A percentile compares a stretch with the other conserved stretches of the same genome.
phyloP scores from a whole-genome alignment of 352 stramenopile species.

The Phytophthora foliorum region DNA sequence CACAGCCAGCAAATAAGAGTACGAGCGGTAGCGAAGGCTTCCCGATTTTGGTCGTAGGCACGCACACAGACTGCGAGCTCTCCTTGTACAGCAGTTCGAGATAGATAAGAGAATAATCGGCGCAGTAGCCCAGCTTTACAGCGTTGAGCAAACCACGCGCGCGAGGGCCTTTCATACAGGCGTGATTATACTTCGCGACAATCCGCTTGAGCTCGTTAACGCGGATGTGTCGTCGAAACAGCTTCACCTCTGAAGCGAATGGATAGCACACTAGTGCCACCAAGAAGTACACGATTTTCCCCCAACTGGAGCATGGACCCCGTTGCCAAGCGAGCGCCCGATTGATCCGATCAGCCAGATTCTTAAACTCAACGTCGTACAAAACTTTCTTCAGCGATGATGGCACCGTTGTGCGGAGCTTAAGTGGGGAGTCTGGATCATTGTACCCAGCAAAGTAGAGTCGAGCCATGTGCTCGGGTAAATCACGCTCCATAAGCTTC shows the following conservation, averaged over 20 bases:
- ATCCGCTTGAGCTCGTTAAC: slow-evolving; percentile 84
- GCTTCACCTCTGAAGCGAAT: slow-evolving; percentile 68
- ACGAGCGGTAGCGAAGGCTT: slow-evolving; percentile 80
- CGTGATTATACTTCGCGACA: slow-evolving; percentile 82
- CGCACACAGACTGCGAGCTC: slow-evolving; percentile 72
- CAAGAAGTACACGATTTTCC: slow-evolving; percentile 67
- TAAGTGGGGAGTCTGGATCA: slow-evolving; percentile 66
- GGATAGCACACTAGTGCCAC: slow-evolving; percentile 77
- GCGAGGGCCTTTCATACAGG: slow-evolving; percentile 82
- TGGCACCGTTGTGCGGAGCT: slow-evolving; percentile 69
- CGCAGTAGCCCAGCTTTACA: slow-evolving; percentile 81
- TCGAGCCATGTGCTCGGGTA: slow-evolving; percentile 84
- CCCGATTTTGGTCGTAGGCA: slow-evolving; percentile 77
- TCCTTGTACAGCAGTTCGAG: slow-evolving; percentile 84
- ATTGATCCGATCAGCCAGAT: slow-evolving; percentile 77
- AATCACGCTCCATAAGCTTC: slow-evolving; percentile 81
- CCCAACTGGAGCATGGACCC: slow-evolving; percentile 58
- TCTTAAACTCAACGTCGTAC: slow-evolving; percentile 73
- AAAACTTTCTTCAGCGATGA: slow-evolving; percentile 68
- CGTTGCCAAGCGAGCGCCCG: slow-evolving; percentile 62
- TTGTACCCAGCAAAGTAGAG: slow-evolving; percentile 81
- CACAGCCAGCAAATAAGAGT: slow-evolving; percentile 78
- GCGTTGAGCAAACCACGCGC: slow-evolving; percentile 77
- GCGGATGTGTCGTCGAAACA: slow-evolving; percentile 77
- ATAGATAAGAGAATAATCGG: slow-evolving; percentile 86